Evolutionary conservation across 345 rosid species (phyloP), one percentile per base, ranked within the genome.

Genomic region (Cochlearia excelsa): DNA sequence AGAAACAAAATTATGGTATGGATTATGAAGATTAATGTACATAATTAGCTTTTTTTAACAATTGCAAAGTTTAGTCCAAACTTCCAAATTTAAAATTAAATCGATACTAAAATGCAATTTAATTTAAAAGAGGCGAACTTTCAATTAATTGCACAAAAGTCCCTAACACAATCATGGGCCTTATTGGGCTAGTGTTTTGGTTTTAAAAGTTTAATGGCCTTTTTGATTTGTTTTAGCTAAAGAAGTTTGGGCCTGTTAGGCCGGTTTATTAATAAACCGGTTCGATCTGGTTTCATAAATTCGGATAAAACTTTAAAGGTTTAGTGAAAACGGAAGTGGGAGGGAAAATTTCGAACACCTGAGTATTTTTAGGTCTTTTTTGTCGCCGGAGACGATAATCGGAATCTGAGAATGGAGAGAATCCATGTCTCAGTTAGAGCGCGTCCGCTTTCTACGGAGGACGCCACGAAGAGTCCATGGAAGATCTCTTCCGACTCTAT

Each of bases 351-450:
- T 41, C 59, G 46, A 48, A 72, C 33, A 49, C 43, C 51, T 30
- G 46, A 16, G 23, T 16, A 46, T 7, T 23, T 54, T 70, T 72
- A 72, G 76, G 71, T 66, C 30, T 57, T 23, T 7, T 29, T 45
- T 16, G 23, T 65, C 44, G 57, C 68, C 76, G 63, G 75, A 51
- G 61, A 71, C n/a, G 44, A 3, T 16, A 27, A 39, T 46, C 75
- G 56, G 61, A 27, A 34, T 43, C 49, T 30, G 50, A 30, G 35
- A 54, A 92, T 92, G 98, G 97, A 92, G 78, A 78, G 93, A 53
- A 88, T 92, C 6, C 84, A 88, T 54, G 98, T 92, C 3, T 73
- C 93, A 4, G 91, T 92, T 27, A 63, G 97, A 63, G 72, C 98
- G 9, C 77, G 95, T 58, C 97, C 98, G 2, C 75, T 92, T 5